These are phyloP conservation scores for Stenocarpella maydis DNA, from an alignment of 2,329 filamentous ascomycete species.

Conservation along the genomic window DNA sequence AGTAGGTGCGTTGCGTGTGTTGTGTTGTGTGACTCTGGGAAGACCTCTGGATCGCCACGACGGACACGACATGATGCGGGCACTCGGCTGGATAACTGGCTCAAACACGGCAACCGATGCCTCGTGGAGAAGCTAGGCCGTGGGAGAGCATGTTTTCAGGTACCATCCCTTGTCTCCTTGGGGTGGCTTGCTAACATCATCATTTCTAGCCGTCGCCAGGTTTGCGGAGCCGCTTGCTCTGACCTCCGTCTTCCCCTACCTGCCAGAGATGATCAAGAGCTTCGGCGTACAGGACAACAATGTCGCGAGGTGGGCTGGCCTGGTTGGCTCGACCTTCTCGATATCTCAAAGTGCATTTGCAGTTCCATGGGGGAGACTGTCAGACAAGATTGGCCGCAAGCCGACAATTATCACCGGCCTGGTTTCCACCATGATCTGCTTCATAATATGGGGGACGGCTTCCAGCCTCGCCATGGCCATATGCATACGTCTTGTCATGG, in stretches of 20 bases:
- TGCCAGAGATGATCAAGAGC: constrained; percentile 84
- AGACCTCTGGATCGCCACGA: neutral
- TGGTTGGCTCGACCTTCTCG: constrained; percentile 77
- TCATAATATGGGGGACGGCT: constrained; percentile 85
- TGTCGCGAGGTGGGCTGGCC: constrained; percentile 82
- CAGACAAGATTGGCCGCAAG: constrained; percentile 84
- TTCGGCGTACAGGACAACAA: constrained; percentile 76
- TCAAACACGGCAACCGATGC: neutral
- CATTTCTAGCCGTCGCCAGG: constrained; percentile 71
- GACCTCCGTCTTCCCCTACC: constrained; percentile 75
- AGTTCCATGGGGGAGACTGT: constrained; percentile 77
- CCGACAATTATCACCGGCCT: constrained; percentile 79
- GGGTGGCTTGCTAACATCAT: constrained; percentile 45
- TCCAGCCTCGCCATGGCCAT: constrained; percentile 83
- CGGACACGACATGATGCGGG: neutral
- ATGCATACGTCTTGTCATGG: constrained; percentile 77
- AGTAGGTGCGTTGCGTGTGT: neutral
- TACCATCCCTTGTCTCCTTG: constrained; percentile 36
- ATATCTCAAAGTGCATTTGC: constrained; percentile 76
- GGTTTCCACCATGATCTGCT: constrained; percentile 81
- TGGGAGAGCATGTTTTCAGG: neutral
- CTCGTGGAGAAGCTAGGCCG: neutral
- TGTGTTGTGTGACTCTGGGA: neutral
- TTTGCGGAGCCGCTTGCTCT: constrained; percentile 79
- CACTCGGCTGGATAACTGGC: constrained; percentile 1